These are phyloP conservation scores for Raphanus sativus DNA, from an alignment of 345 rosid species.

Conservation along the genomic window DNA sequence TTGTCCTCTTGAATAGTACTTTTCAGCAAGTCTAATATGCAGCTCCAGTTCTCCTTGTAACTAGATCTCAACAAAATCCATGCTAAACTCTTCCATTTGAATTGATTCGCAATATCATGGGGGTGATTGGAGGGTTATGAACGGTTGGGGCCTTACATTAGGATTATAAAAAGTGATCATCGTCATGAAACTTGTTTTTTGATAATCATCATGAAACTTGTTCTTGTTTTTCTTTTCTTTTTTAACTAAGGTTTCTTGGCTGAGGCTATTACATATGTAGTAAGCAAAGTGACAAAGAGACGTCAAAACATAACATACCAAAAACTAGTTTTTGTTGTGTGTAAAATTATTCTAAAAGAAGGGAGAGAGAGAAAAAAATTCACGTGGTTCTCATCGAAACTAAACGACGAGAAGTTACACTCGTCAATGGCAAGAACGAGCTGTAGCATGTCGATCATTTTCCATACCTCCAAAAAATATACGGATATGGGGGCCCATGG, in stretches of 20 bases:
- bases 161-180: not conserved
- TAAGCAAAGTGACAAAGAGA: not conserved
- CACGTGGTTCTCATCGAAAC: conserved; percentile 27
- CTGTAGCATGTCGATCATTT: conserved; percentile 25
- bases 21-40: too few species aligned
- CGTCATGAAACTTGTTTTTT: not conserved
- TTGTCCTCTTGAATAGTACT: too few species aligned
- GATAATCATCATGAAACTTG: not conserved
- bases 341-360: not conserved
- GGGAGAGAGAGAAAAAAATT: conserved; percentile 16
- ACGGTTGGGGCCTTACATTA: too few species aligned
- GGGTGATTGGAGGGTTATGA: too few species aligned
- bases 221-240: too few species aligned
- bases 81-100: too few species aligned
- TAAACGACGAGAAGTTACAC: not conserved
- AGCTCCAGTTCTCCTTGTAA: too few species aligned
- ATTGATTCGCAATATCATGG: too few species aligned
- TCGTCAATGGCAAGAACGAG: not conserved
- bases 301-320: conserved; percentile 19
- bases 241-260: not conserved
- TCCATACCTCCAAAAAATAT: conserved; percentile 21
- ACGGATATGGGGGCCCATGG: not conserved
- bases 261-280: not conserved
- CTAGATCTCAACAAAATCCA: too few species aligned
- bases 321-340: conserved; percentile 9